Evolutionary conservation across 768 basidiomycete genomes (phyloP).

Genomic region (Lyophyllum shimeji): DNA sequence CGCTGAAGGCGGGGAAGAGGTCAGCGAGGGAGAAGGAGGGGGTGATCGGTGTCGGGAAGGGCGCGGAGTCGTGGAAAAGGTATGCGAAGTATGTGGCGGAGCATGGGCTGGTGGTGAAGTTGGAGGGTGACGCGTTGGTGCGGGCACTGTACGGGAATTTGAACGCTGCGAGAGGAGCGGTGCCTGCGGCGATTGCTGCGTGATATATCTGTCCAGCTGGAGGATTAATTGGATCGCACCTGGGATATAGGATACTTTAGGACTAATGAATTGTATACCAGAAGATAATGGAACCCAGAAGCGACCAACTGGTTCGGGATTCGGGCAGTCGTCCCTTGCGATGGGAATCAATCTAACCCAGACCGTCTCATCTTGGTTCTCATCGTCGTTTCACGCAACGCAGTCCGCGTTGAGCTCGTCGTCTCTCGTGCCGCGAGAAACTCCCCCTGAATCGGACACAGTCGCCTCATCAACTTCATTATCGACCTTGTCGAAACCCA

Average conservation of each 20-base stretch:
- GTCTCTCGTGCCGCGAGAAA: background rate
- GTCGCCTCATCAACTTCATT: background rate
- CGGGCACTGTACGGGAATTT: constrained; percentile 41
- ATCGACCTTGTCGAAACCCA: background rate
- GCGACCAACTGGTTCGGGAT: too few relatives aligned
- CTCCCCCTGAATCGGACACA: background rate
- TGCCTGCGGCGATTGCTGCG: background rate
- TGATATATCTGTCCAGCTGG: background rate
- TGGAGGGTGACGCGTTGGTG: constrained; percentile 42
- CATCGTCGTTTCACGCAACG: background rate
- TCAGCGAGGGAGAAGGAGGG: constrained; percentile 17
- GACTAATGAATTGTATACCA: background rate
- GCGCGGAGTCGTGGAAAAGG: constrained; percentile 57
- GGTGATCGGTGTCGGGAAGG: constrained; percentile 32
- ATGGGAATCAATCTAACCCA: background rate
- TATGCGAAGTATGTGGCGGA: constrained; percentile 58
- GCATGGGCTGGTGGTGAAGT: constrained; percentile 49
- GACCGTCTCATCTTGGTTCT: constrained; percentile 4
- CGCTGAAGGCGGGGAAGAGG: constrained; percentile 52
- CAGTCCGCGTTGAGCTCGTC: background rate
- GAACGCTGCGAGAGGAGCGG: constrained; percentile 17
- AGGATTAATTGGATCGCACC: background rate
- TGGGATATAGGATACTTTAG: too few relatives aligned
- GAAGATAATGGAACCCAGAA: background rate
- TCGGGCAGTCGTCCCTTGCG: background rate